Base-by-base conservation (phyloP, 108 stramenopile species). In the Pseudonitzschia multistriata region DNA sequence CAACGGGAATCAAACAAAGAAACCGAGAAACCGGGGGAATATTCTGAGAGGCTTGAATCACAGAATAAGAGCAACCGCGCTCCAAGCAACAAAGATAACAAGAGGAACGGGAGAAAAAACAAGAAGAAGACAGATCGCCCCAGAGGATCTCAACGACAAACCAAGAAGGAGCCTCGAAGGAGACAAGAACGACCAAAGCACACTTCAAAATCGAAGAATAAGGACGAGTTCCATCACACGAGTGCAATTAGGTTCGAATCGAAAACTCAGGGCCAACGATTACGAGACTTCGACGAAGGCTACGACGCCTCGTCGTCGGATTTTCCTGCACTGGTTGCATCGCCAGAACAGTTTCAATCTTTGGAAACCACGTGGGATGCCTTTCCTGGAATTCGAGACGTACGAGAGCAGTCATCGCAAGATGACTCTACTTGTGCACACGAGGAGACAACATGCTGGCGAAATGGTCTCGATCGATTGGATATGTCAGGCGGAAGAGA, bases 391-490 rank as follows among this genome's bases (percentile, higher is more conserved):
- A 31, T 31, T 22, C 3, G 2, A 10, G 54, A 55, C 54, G 15
- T 14, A 55, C 30, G 11, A 24, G 27, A 19, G 8, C 11, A 55
- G 13, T 10, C 21, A 10, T 24, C 29, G 29, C 15, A 24, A 24
- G 30, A 30, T 3, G 54, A 30, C 21, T 19, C 30, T 24, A 1
- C 54, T 13, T 14, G 54, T 24, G 2, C 2, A 24, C 21, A 11
- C 21, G 24, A 24, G 25, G 50, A 52, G 19, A 7, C 2, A 1
- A 24, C 2, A 25, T 24, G 8, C 3, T 52, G 50, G 50, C 50
- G 8, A 24, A 52, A 52, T 19, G 50, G 50, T 52, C 50, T 52
- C 50, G 50, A 52, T 52, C 50, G 50, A 7, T 52, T 52, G 50
- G 25, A 22, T 55, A 22, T 19, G 21, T 28, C 35, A 17, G 2